Conservation (phyloP, 768 basidiomycete genomes). For the Suillus fuscotomentosus region DNA sequence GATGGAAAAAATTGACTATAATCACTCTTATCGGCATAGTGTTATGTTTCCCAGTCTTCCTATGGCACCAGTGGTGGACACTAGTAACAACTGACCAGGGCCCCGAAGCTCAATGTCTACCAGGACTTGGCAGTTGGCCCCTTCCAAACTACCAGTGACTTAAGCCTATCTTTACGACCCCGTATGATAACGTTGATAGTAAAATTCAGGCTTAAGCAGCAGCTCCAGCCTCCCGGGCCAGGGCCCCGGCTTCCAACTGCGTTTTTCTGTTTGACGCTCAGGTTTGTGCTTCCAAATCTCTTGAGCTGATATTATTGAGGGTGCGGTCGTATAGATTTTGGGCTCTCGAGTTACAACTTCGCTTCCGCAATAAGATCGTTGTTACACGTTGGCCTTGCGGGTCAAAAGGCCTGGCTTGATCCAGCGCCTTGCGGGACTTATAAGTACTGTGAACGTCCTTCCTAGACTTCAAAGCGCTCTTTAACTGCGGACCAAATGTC, state of each 20-base stretch:
- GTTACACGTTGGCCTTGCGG: background rate
- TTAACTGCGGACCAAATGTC: background rate
- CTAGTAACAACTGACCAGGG: background rate
- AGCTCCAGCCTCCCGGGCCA: no score
- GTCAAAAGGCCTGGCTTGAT: background rate
- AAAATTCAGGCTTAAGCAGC: background rate
- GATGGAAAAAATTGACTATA: background rate
- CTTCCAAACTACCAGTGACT: background rate
- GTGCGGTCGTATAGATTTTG: background rate
- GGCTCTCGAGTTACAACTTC: background rate
- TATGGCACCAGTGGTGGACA: background rate
- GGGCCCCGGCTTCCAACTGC: no score
- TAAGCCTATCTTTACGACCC: background rate
- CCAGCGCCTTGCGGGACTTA: background rate
- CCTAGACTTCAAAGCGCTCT: background rate
- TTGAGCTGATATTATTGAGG: background rate
- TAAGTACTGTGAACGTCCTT: background rate
- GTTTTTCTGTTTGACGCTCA: background rate
- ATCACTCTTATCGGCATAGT: background rate
- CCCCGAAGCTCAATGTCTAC: background rate
- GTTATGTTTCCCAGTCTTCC: background rate
- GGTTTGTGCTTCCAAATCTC: background rate
- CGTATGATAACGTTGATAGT: background rate
- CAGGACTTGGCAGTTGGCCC: background rate
- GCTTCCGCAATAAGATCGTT: background rate